Base-by-base conservation (phyloP, 805 yeast species). In the Hanseniaspora lachancei region DNA sequence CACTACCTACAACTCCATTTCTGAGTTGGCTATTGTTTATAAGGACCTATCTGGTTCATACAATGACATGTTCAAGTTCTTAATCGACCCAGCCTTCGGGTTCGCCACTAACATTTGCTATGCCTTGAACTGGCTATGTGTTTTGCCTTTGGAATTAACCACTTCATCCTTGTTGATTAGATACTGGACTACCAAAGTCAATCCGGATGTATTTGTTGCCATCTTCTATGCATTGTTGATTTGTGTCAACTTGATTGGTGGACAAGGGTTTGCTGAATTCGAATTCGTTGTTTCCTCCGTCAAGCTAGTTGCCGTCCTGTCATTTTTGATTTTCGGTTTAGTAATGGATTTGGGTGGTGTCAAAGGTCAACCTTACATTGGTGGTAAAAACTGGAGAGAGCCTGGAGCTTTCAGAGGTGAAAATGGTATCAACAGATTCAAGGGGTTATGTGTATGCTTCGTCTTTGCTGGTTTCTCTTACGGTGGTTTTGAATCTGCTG, bases 61-160 rank as follows among this genome's bases (percentile, higher is more conserved):
- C 62, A 72, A 75, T 58, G 61, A 72, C 32, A 71, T 70, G 59
- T 61, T 67, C 49, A 63, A 72, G 2, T 62, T 35, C 49, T 77
- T 81, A 60, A 70, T 82, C 46, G 86, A 83, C 55, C 82, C 82
- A 34, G 77, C 86, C 35, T 74, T 80, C 67, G 87, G 87, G 8
- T 82, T 82, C 64, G 83, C 88, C 55, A 78, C 82, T 66, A 85
- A 84, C 44, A 80, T 85, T 84, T 77, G 80, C 66, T 82, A 81
- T 62, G 79, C 77, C 53, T 67, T 82, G 60, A 83, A 80, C 64
- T 79, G 81, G 80, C 66, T 80, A 23, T 81, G 81, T 18, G 74
- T 81, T 36, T 69, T 82, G 51, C 87, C 89, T 0, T 71, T 82
- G 57, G 88, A 82, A 62, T 70, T 81, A 56, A 79, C 78, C 44